These are phyloP conservation scores for Dacryopinax primogenitus DNA, from an alignment of 768 basidiomycete species.

Conservation along the genomic window DNA sequence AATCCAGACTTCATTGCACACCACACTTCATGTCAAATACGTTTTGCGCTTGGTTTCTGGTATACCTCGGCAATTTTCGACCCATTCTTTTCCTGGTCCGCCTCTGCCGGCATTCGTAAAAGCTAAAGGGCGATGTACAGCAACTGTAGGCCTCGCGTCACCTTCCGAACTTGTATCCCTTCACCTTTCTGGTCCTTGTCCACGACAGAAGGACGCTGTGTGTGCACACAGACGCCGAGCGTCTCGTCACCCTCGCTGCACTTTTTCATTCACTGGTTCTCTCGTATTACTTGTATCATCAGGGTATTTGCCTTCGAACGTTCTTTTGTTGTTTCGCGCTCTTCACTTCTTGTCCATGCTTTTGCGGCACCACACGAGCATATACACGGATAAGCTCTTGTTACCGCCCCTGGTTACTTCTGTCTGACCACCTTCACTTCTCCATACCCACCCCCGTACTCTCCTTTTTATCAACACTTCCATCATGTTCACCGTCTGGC, in stretches of 20 bases:
- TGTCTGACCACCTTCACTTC: background rate
- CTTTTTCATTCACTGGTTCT: conserved; percentile 6
- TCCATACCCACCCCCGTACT: conserved; percentile 4
- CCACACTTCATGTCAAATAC: conserved; percentile 8
- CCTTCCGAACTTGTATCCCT: background rate
- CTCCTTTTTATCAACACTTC: background rate
- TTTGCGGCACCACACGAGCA: background rate
- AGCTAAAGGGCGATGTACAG: conserved; percentile 8
- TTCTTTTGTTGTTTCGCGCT: background rate
- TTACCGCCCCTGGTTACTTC: background rate
- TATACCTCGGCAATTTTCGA: conserved; percentile 7
- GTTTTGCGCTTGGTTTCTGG: conserved; percentile 6
- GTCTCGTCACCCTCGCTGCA: background rate
- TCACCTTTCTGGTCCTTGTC: background rate
- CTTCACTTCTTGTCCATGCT: conserved; percentile 1
- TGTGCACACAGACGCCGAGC: background rate
- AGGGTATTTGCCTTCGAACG: background rate
- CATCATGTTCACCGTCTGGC: background rate
- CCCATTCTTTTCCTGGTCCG: background rate
- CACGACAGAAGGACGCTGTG: background rate
- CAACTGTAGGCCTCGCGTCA: background rate
- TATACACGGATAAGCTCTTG: background rate
- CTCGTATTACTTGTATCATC: conserved; percentile 1
- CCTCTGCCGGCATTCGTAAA: conserved; percentile 4
- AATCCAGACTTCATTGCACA: background rate